A percentile compares a stretch with the other conserved stretches of the same genome.
Evolutionary conservation across 2,329 filamentous ascomycete genomes (phyloP).

Genomic region (Epicoccum sorghinum): DNA sequence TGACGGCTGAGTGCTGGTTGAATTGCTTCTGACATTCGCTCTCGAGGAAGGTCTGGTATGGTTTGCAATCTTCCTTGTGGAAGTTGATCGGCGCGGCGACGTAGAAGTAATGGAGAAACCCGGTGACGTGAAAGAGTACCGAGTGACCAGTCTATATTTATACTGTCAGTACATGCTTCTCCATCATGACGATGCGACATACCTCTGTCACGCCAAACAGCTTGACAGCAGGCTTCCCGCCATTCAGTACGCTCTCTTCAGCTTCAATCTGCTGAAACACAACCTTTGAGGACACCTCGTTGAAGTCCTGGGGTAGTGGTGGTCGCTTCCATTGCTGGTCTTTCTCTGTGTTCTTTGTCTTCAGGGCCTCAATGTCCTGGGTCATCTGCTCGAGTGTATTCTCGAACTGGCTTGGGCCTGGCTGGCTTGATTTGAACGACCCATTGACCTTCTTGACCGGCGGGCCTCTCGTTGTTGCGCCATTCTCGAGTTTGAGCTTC

Average conservation of each 20-base stretch:
- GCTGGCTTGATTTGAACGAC: conserved; percentile 69
- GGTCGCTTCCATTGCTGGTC: conserved; percentile 90
- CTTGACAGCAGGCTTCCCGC: conserved; percentile 79
- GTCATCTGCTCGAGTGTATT: conserved; percentile 95
- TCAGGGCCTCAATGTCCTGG: conserved; percentile 86
- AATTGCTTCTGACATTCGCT: conserved; percentile 65
- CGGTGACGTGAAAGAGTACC: conserved; percentile 90
- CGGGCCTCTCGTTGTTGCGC: conserved; percentile 63
- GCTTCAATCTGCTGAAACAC: conserved; percentile 95
- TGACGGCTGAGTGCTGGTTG: conserved; percentile 69
- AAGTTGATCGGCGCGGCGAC: conserved; percentile 87
- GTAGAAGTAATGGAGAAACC: conserved; percentile 96
- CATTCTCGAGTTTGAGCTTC: conserved; percentile 79
- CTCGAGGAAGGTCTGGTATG: conserved; percentile 83
- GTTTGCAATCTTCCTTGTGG: conserved; percentile 74
- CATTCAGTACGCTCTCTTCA: conserved; percentile 83
- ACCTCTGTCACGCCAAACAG: conserved; percentile 91
- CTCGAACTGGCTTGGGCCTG: conserved; percentile 90
- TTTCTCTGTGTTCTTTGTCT: conserved; percentile 85
- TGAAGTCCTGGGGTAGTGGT: conserved; percentile 61
- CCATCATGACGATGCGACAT: conserved; percentile 8
- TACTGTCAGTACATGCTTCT: conserved; percentile 18
- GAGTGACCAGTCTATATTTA: conserved; percentile 83
- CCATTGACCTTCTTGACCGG: conserved; percentile 68
- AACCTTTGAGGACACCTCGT: conserved; percentile 71